phyloP scores from a whole-genome alignment of 2,329 filamentous ascomycete species.

The Scytalidium lignicola region DNA sequence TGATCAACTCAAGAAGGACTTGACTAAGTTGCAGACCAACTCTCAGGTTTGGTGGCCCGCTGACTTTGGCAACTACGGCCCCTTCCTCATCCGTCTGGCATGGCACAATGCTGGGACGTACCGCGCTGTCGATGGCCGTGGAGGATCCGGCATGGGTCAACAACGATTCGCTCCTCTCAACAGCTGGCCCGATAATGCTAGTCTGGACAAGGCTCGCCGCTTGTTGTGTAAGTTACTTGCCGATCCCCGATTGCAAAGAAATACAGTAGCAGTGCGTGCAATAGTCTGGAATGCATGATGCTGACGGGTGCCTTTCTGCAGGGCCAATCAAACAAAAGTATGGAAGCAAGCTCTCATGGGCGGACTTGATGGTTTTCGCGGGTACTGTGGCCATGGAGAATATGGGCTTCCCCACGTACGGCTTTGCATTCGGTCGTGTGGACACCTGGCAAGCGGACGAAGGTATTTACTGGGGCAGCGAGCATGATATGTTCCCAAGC shows the following conservation, averaged over 20 bases:
- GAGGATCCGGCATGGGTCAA: constrained; percentile 53
- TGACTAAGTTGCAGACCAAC: constrained; percentile 51
- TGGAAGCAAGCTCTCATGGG: constrained; percentile 58
- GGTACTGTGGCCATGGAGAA: constrained; percentile 56
- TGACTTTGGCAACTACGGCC: constrained; percentile 58
- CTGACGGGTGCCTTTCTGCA: neutral
- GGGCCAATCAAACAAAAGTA: constrained; percentile 61
- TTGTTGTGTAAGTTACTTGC: constrained; percentile 35
- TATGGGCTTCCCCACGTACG: constrained; percentile 52
- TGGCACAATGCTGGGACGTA: constrained; percentile 60
- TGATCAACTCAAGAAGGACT: constrained; percentile 49
- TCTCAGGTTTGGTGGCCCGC: constrained; percentile 59
- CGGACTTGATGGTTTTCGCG: constrained; percentile 51
- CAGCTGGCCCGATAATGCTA: constrained; percentile 58
- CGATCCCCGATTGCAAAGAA: neutral
- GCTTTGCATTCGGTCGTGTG: constrained; percentile 52
- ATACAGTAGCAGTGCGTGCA: no score
- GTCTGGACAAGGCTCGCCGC: constrained; percentile 56
- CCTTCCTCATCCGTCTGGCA: constrained; percentile 54
- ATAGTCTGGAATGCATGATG: neutral
- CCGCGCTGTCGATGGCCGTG: constrained; percentile 53
- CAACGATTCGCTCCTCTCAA: constrained; percentile 58
- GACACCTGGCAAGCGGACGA: constrained; percentile 57
- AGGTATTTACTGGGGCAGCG: constrained; percentile 56
- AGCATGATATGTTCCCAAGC: constrained; percentile 52